phyloP scores from a whole-genome alignment of 177 flowering plant genomes.

The Tripterygium wilfordii region DNA sequence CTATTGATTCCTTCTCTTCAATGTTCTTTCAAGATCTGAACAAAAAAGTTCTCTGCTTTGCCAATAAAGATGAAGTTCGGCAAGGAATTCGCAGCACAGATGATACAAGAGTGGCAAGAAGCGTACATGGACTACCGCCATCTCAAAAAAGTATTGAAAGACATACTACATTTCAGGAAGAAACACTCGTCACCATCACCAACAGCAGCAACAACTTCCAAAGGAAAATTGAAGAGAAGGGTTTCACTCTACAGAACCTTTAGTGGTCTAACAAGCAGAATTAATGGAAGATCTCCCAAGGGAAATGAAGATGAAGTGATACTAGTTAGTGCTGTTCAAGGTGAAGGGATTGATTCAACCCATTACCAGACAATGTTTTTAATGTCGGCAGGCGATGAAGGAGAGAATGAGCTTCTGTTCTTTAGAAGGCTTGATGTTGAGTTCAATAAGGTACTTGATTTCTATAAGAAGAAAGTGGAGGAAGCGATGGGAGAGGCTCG shows the following conservation, averaged over 20 bases:
- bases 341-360: constrained; percentile 12
- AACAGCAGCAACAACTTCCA: background rate
- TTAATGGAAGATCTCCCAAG: constrained; percentile 12
- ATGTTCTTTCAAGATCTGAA: background rate
- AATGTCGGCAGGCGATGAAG: constrained; percentile 21
- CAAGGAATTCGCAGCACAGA: constrained; percentile 42
- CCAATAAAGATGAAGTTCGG: constrained; percentile 54
- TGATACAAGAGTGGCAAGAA: constrained; percentile 68
- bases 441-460: constrained; percentile 31
- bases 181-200: constrained; percentile 7
- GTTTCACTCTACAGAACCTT: constrained; percentile 33
- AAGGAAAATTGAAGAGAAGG: constrained; percentile 17
- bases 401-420: constrained; percentile 24
- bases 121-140: constrained; percentile 50
- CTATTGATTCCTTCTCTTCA: constrained; percentile 9
- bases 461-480: constrained; percentile 28
- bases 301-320: constrained; percentile 29
- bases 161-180: constrained; percentile 18
- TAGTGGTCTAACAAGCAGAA: constrained; percentile 31
- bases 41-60: background rate
- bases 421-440: constrained; percentile 35
- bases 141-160: constrained; percentile 36
- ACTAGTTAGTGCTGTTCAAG: constrained; percentile 15
- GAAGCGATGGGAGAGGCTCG: constrained; percentile 28
- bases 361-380: constrained; percentile 28